Evolutionary conservation across 2,329 filamentous ascomycete species (phyloP).

Genomic region (Cladosporium oxysporum): DNA sequence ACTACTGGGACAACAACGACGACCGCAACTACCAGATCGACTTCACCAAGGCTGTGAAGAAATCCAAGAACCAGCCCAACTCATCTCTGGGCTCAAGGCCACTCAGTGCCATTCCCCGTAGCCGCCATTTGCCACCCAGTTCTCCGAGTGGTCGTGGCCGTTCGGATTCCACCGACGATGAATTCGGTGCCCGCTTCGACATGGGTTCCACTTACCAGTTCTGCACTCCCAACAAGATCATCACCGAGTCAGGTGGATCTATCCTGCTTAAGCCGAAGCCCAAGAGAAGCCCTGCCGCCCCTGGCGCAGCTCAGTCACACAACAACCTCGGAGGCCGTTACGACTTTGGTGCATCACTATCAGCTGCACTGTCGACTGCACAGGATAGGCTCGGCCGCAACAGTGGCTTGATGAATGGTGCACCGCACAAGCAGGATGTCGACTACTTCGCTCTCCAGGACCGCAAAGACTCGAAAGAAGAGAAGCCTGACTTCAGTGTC

Average conservation of each 20-base stretch:
- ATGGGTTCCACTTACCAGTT: slow-evolving; percentile 46
- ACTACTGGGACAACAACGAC: slow-evolving; percentile 95
- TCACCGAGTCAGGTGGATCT: slow-evolving; percentile 62
- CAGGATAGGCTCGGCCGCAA: slow-evolving; percentile 64
- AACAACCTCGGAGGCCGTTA: slow-evolving; percentile 83
- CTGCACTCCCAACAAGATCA: slow-evolving; percentile 41
- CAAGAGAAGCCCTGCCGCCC: slow-evolving; percentile 63
- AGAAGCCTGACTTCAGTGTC: slow-evolving; percentile 46
- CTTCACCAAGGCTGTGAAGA: slow-evolving; percentile 54
- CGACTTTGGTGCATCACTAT: slow-evolving; percentile 91
- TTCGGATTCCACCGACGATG: slow-evolving; percentile 64
- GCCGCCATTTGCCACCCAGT: slow-evolving; percentile 46
- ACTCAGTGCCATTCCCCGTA: slow-evolving; percentile 52
- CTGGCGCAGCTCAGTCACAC: slow-evolving; percentile 40
- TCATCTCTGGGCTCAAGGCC: slow-evolving; percentile 48
- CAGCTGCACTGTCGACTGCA: slow-evolving; percentile 74
- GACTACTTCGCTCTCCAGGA: slow-evolving; percentile 42
- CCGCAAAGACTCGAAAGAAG: slow-evolving; percentile 32
- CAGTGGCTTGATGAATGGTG: slow-evolving; percentile 46
- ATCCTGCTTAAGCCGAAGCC: slow-evolving; percentile 71
- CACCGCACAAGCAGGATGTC: slow-evolving; percentile 42
- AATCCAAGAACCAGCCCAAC: slow-evolving; percentile 43
- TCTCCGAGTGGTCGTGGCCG: slow-evolving; percentile 48
- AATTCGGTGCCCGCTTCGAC: slow-evolving; percentile 63
- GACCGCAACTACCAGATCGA: slow-evolving; percentile 89